Evolutionary conservation across 1,284 basidiomycete species (phyloP).

Genomic region (Apiotrichum veenhuisii): DNA sequence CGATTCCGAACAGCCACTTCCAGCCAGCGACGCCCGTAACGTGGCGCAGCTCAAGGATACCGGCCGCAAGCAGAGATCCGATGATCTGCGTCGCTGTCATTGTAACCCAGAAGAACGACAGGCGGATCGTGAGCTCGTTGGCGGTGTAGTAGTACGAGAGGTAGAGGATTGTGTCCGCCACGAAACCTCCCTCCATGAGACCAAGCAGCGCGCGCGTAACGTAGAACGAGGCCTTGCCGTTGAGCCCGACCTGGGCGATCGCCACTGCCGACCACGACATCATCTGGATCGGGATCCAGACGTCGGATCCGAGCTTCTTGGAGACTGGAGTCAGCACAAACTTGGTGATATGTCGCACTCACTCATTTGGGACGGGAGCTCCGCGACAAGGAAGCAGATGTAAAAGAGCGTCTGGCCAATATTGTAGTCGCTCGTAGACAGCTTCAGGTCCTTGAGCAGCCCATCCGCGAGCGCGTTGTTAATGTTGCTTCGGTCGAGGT

Average conservation of each 20-base stretch:
- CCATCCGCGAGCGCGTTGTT: conserved; percentile 43
- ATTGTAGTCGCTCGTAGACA: conserved; percentile 47
- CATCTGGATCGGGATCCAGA: conserved; percentile 46
- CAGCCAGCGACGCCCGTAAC: conserved; percentile 32
- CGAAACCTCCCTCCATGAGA: conserved; percentile 44
- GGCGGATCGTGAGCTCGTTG: conserved; percentile 43
- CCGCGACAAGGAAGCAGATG: conserved; percentile 36
- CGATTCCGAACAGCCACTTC: conserved; percentile 38
- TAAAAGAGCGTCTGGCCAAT: conserved; percentile 38
- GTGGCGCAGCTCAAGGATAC: conserved; percentile 41
- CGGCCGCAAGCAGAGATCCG: conserved; percentile 35
- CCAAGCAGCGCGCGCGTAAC: conserved; percentile 43
- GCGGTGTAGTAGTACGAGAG: conserved; percentile 45
- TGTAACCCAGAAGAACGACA: conserved; percentile 47
- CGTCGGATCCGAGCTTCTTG: conserved; percentile 47
- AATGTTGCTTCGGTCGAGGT: conserved; percentile 41
- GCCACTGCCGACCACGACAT: conserved; percentile 39
- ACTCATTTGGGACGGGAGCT: conserved; percentile 40
- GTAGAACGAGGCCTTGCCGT: conserved; percentile 32
- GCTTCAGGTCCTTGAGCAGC: conserved; percentile 40
- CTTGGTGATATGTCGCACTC: neutral
- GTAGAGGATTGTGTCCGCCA: conserved; percentile 48
- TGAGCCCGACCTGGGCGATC: conserved; percentile 30
- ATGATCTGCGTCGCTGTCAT: conserved; percentile 31
- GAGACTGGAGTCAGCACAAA: conserved; percentile 21